Conservation (phyloP, 495 filamentous ascomycete genomes). For the Tetracladium marchalianum region DNA sequence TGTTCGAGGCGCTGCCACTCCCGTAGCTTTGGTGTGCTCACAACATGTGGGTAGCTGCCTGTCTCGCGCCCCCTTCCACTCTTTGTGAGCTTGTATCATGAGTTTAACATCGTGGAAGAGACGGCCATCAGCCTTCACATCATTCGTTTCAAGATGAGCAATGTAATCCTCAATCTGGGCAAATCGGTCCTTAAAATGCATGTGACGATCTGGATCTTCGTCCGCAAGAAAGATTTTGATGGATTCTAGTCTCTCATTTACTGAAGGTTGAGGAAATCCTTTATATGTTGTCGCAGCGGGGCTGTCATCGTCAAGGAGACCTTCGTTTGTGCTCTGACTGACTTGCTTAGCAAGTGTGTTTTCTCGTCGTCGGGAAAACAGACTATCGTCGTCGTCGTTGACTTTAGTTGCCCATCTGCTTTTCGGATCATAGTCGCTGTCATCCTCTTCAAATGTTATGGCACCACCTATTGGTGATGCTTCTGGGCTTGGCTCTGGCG, state of each 20-base stretch:
- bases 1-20: not conserved
- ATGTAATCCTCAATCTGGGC: constrained; percentile 12
- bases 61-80: constrained; percentile 9
- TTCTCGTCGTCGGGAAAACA: no score
- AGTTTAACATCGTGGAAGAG: constrained; percentile 15
- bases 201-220: constrained; percentile 13
- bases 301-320: no score
- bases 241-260: constrained; percentile 10
- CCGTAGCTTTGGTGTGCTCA: not conserved
- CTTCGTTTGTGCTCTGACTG: no score
- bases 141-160: constrained; percentile 2
- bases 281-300: not conserved
- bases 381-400: no score
- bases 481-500: no score
- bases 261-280: constrained; percentile 10
- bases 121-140: not conserved
- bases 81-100: constrained; percentile 11
- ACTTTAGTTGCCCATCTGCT: no score
- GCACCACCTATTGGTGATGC: no score
- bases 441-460: no score
- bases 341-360: no score
- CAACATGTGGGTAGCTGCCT: not conserved
- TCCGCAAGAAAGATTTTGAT: constrained; percentile 17
- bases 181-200: constrained; percentile 3
- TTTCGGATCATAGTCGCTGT: no score